Evolutionary conservation across 331 rosid genomes (phyloP).

Genomic region (Acacia pycnantha): DNA sequence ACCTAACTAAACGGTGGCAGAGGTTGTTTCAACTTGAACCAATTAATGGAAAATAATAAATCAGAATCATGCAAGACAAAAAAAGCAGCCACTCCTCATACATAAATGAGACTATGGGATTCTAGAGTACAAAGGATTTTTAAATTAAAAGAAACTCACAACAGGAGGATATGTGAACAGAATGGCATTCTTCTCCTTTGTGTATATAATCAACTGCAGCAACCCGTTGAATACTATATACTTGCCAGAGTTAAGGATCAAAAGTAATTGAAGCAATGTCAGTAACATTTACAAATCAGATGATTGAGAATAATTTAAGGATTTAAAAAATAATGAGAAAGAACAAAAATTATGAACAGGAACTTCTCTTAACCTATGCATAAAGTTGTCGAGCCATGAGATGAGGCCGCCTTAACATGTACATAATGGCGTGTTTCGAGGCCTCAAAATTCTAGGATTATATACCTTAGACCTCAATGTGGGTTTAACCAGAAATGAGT

Average conservation of each 20-base stretch:
- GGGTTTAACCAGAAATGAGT: not conserved
- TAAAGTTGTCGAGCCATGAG: not conserved
- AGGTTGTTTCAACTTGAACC: not conserved
- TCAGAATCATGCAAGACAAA: not conserved
- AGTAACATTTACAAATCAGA: not conserved
- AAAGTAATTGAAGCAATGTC: not conserved
- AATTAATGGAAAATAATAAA: not conserved
- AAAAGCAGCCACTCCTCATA: not conserved
- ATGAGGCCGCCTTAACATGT: not conserved
- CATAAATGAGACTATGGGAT: not conserved
- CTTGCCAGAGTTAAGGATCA: slow-evolving; percentile 62
- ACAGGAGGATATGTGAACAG: slow-evolving; percentile 63
- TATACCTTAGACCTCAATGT: not conserved
- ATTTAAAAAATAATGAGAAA: not conserved
- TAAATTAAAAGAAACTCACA: slow-evolving; percentile 33
- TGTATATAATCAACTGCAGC: slow-evolving; percentile 60
- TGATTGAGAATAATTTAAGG: not conserved
- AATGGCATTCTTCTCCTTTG: slow-evolving; percentile 70
- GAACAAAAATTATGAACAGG: not conserved
- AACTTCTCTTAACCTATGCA: not conserved
- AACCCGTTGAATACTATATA: slow-evolving; percentile 65
- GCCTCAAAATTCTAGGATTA: not conserved
- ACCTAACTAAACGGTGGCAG: not conserved
- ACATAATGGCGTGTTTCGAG: not conserved
- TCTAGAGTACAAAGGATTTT: not conserved